Percentiles rank a stretch among this genome's conserved stretches.
Evolutionary conservation across 1,284 basidiomycete genomes (phyloP).

Genomic region (Ceratobasidium sp.): DNA sequence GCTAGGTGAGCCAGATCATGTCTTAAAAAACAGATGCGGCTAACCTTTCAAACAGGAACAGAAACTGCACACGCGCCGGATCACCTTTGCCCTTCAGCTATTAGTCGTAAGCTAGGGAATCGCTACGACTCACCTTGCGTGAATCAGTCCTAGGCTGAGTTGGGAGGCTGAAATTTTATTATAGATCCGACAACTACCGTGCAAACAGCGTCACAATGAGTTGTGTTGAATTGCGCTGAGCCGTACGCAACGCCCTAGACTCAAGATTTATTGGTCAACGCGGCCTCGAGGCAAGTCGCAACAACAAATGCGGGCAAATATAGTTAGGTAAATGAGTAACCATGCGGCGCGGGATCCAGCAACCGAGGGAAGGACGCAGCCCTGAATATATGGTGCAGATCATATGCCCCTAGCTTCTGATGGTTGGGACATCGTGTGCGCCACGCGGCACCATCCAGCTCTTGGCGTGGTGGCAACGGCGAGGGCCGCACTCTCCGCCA

Average conservation of each 20-base stretch:
- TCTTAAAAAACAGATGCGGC: not conserved
- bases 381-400: constrained; percentile 7
- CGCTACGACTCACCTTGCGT: no score
- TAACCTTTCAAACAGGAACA: not conserved
- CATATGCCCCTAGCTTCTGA: not conserved
- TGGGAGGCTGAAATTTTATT: not conserved
- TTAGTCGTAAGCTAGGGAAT: not conserved
- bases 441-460: not conserved
- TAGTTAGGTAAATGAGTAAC: not conserved
- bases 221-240: no score
- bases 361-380: not conserved
- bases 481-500: not conserved
- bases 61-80: not conserved
- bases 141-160: not conserved
- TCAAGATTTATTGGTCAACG: no score
- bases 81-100: not conserved
- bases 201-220: no score
- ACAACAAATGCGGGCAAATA: not conserved
- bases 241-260: no score
- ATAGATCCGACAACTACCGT: no score
- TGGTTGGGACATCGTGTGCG: not conserved
- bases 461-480: not conserved
- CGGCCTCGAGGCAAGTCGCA: no score
- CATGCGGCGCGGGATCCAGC: not conserved
- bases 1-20: not conserved